These are phyloP conservation scores for Thymus quinquecostatus DNA, from an alignment of 257 asterid species.

Conservation along the genomic window DNA sequence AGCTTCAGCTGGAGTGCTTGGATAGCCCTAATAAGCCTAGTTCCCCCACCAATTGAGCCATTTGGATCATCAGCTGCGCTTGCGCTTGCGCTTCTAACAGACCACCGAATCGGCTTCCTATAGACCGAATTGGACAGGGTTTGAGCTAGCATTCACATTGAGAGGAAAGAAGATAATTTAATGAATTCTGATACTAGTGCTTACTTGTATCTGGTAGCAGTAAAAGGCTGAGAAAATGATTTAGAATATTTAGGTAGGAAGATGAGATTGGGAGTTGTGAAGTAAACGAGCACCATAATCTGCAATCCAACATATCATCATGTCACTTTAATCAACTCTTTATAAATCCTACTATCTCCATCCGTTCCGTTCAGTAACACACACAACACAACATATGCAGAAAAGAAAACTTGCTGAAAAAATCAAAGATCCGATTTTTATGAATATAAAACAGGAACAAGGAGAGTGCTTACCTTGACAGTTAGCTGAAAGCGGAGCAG, in stretches of 20 bases:
- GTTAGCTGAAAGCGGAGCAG: no score
- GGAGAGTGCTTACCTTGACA: not conserved
- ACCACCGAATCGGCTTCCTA: slow-evolving; percentile 54
- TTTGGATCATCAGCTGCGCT: slow-evolving; percentile 53
- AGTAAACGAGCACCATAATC: slow-evolving; percentile 24
- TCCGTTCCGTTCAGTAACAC: not conserved
- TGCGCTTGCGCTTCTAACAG: slow-evolving; percentile 52
- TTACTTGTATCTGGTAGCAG: slow-evolving; percentile 32
- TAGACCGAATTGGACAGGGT: slow-evolving; percentile 41
- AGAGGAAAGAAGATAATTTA: not conserved
- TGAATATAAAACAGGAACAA: not conserved
- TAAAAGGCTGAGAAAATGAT: slow-evolving; percentile 32
- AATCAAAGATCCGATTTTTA: no score
- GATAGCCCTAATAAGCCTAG: slow-evolving; percentile 72
- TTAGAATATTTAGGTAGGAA: slow-evolving; percentile 15
- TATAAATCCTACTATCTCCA: not conserved
- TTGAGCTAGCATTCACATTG: not conserved
- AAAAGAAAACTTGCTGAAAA: not conserved
- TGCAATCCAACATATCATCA: slow-evolving; percentile 23
- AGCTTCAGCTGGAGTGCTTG: slow-evolving; percentile 55
- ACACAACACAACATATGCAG: not conserved
- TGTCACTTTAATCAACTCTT: not conserved
- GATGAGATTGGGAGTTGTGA: slow-evolving; percentile 29
- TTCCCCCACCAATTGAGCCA: slow-evolving; percentile 58
- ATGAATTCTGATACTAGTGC: not conserved